Percentiles rank a stretch among this genome's conserved stretches.
Conservation (phyloP, 441 rosid genomes). For the Capsella rubella region DNA sequence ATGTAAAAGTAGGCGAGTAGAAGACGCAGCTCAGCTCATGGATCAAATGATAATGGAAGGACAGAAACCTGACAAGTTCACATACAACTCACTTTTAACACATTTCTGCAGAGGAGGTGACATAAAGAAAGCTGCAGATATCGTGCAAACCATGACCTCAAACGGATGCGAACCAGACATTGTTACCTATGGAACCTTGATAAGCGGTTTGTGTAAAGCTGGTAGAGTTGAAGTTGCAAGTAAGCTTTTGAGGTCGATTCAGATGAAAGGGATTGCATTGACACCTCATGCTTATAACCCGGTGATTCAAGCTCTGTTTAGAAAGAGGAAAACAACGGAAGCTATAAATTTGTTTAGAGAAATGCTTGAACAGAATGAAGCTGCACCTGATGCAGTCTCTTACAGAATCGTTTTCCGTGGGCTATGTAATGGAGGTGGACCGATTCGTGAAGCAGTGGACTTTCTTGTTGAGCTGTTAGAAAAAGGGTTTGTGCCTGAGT, state of each 20-base stretch:
- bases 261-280: slow-evolving; percentile 75
- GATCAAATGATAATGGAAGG: slow-evolving; percentile 98
- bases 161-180: slow-evolving; percentile 83
- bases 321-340: slow-evolving; percentile 63
- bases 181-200: slow-evolving; percentile 85
- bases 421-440: slow-evolving; percentile 83
- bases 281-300: slow-evolving; percentile 90
- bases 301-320: slow-evolving; percentile 77
- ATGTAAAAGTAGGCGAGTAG: slow-evolving; percentile 76
- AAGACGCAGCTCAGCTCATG: slow-evolving; percentile 89
- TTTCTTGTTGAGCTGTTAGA: slow-evolving; percentile 76
- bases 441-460: slow-evolving; percentile 88
- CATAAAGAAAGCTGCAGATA: slow-evolving; percentile 82
- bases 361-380: slow-evolving; percentile 66
- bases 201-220: slow-evolving; percentile 85
- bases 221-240: slow-evolving; percentile 80
- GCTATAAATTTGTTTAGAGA: slow-evolving; percentile 86
- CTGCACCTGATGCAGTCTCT: slow-evolving; percentile 65
- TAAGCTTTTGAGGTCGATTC: slow-evolving; percentile 74
- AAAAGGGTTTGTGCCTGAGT: slow-evolving; percentile 80
- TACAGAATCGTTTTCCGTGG: slow-evolving; percentile 83
- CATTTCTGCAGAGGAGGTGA: slow-evolving; percentile 81
- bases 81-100: slow-evolving; percentile 81
- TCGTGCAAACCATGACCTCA: slow-evolving; percentile 82
- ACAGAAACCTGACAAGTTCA: slow-evolving; percentile 83